These are phyloP conservation scores for Calycina herbarum DNA, from an alignment of 2,329 filamentous ascomycete species.

Conservation along the genomic window DNA sequence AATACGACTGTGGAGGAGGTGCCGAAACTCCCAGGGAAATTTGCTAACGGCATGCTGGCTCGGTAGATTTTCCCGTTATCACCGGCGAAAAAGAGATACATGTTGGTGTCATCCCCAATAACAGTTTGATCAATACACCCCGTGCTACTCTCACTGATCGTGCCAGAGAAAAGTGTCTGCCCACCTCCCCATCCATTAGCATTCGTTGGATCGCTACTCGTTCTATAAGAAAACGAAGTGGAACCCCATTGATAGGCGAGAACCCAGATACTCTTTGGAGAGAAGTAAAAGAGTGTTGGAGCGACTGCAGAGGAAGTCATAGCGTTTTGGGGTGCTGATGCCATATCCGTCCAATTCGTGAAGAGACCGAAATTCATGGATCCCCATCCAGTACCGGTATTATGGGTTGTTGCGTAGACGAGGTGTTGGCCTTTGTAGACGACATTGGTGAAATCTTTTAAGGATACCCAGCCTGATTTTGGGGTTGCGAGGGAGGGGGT, in stretches of 20 bases:
- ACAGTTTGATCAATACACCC: slow-evolving; percentile 63
- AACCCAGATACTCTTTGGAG: slow-evolving; percentile 62
- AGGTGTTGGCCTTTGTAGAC: slow-evolving; percentile 58
- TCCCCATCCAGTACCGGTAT: slow-evolving; percentile 48
- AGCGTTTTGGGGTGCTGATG: slow-evolving; percentile 50
- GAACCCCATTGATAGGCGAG: slow-evolving; percentile 65
- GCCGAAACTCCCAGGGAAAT: slow-evolving; percentile 63
- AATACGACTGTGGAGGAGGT: slow-evolving; percentile 49
- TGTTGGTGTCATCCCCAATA: slow-evolving; percentile 59
- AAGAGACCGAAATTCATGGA: slow-evolving; percentile 61
- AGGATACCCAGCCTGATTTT: slow-evolving; percentile 52
- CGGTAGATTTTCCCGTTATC: slow-evolving; percentile 69
- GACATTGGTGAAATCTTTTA: slow-evolving; percentile 63
- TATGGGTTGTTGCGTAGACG: slow-evolving; percentile 57
- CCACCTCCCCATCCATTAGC: slow-evolving; percentile 55
- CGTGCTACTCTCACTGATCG: slow-evolving; percentile 50
- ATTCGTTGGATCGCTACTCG: slow-evolving; percentile 57
- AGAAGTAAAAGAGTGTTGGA: slow-evolving; percentile 63
- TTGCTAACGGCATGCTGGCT: slow-evolving; percentile 59
- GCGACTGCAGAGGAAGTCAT: slow-evolving; percentile 53
- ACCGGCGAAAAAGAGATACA: slow-evolving; percentile 68
- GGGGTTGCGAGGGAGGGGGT: slow-evolving; percentile 50
- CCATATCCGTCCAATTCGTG: slow-evolving; percentile 45
- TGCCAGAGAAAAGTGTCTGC: slow-evolving; percentile 57
- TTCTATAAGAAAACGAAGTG: slow-evolving; percentile 59